phyloP scores from a whole-genome alignment of 352 stramenopile species.

The Globisporangium polare region DNA sequence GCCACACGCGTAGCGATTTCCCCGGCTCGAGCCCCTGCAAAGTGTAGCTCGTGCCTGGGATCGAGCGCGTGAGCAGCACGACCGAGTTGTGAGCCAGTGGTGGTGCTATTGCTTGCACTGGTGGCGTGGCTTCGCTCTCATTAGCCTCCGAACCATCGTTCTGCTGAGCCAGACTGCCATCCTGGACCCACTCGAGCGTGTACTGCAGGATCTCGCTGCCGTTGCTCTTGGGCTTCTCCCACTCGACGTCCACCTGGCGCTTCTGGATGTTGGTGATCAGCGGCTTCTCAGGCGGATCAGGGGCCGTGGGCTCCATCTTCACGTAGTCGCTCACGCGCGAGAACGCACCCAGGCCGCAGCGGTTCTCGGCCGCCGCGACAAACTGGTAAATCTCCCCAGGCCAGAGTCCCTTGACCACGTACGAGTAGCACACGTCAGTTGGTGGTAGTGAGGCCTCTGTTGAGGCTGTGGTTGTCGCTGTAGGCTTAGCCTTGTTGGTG shows the following conservation, averaged over 20 bases:
- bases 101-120: neutral
- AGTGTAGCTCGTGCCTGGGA: slow-evolving; percentile 45
- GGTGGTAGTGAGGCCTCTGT: neutral
- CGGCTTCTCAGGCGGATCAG: slow-evolving; percentile 40
- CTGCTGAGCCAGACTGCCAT: neutral
- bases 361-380: slow-evolving; percentile 59
- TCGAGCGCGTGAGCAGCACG: slow-evolving; percentile 43
- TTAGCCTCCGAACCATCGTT: too few relatives aligned
- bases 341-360: slow-evolving; percentile 55
- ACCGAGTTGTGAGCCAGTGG: slow-evolving; percentile 8
- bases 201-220: slow-evolving; percentile 74
- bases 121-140: neutral
- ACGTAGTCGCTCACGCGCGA: slow-evolving; percentile 67
- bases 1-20: slow-evolving; percentile 30
- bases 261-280: slow-evolving; percentile 33
- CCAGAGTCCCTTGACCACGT: slow-evolving; percentile 40
- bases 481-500: neutral
- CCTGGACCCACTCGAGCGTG: slow-evolving; percentile 47
- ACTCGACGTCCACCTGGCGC: slow-evolving; percentile 36
- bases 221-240: slow-evolving; percentile 59
- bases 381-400: slow-evolving; percentile 77
- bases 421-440: slow-evolving; percentile 20
- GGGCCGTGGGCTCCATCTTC: slow-evolving; percentile 60
- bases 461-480: neutral
- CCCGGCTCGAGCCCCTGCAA: slow-evolving; percentile 38